These are phyloP conservation scores for Ustanciosporium gigantosporum DNA, from an alignment of 1,284 basidiomycete species.

Conservation along the genomic window DNA sequence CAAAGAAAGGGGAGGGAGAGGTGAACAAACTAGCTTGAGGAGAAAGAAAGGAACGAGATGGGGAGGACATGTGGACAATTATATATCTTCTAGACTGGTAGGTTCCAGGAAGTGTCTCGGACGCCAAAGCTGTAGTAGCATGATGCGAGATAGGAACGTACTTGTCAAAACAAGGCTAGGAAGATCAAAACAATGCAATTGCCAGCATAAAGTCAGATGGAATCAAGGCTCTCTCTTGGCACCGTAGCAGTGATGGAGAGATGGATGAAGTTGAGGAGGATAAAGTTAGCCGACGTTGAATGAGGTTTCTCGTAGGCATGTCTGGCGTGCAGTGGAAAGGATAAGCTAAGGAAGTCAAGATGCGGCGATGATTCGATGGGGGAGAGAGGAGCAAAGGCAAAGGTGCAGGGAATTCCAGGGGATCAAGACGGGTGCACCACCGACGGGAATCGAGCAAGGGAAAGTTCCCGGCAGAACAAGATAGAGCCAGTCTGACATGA, in stretches of 20 bases:
- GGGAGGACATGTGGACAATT: slow-evolving; percentile 4
- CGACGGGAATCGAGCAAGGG: no score
- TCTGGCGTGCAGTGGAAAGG: slow-evolving; percentile 5
- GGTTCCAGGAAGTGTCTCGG: no score
- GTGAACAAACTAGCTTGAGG: slow-evolving; percentile 31
- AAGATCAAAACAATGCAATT: slow-evolving; percentile 33
- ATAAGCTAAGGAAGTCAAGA: not conserved
- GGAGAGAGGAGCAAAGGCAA: not conserved
- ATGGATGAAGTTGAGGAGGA: no score
- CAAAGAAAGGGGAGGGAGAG: slow-evolving; percentile 5
- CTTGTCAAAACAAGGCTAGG: no score
- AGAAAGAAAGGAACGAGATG: slow-evolving; percentile 1
- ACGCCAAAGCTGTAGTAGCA: no score
- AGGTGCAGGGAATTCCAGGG: not conserved
- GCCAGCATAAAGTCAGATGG: not conserved
- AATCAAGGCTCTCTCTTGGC: no score
- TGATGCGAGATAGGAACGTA: no score
- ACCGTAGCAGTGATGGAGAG: no score
- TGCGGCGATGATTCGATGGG: not conserved
- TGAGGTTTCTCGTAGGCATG: slow-evolving; percentile 33
- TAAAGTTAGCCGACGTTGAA: slow-evolving; percentile 28
- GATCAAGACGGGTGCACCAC: not conserved
- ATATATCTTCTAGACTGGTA: slow-evolving; percentile 14
- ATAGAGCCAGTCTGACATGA: no score
- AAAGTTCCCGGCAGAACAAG: no score